Evolutionary conservation across 2,329 filamentous ascomycete genomes (phyloP), one percentile per base, ranked within the genome.

Genomic region (Xylaria hypoxylon): DNA sequence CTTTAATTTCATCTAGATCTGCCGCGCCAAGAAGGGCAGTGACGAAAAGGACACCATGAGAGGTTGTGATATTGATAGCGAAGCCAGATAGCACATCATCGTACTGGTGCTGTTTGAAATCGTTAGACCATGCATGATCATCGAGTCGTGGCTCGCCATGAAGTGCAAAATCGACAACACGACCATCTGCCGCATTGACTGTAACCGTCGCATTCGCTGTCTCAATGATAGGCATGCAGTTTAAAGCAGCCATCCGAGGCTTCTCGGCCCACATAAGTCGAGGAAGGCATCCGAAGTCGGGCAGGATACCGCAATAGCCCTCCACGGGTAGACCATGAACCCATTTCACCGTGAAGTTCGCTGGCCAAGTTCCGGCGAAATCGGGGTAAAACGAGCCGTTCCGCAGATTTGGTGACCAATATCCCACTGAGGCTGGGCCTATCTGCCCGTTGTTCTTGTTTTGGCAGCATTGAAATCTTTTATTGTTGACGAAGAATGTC

Each of bases 331-430:
- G 57, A 13, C 68, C 68, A 31, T 44, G 66, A 42, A 70, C 66
- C 69, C 69, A 69, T 62, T 71, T 71, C n/a, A 71, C 58, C 1
- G 67, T 67, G 48, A 69, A 68, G 57, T 71, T 71, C 13, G 58
- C 51, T 15, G 61, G 61, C 53, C 47, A 64, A 6, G 45, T 44
- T 19, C 17, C 38, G 10, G 57, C 19, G 22, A 68, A 31, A 33
- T 62, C 45, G 4, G 57, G 61, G 48, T 67, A 67, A 44, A 5
- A 38, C 19, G 56, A 53, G 5, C 26, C 42, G 22, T 57, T 55
- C 22, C 26, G 33, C 26, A 53, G 38, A 48, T 69, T 68, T 4
- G 56, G 55, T 4, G 69, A 69, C 69, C 67, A 71, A 51, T 69
- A 71, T 11, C 69, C 69, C 13, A 69, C 42, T 4, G 69, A 71